Conservation (phyloP, 306 rosid genomes). For the Rosa chinensis region DNA sequence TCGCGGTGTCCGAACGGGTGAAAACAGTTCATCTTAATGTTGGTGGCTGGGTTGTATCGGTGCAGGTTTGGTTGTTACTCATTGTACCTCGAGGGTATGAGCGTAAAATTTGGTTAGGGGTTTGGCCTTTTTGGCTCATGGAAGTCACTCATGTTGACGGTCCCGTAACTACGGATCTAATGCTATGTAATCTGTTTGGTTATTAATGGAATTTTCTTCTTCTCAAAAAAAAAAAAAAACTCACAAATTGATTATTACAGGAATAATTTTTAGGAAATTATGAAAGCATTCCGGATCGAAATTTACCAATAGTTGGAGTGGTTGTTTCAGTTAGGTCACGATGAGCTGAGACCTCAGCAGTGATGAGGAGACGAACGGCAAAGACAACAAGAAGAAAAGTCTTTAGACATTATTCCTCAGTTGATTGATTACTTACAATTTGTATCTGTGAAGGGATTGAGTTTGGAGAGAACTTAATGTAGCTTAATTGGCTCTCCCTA, state of each 20-base stretch:
- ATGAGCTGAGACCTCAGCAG: conserved; percentile 2
- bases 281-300: neutral
- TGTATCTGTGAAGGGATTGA: neutral
- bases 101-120: no score
- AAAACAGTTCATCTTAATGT: no score
- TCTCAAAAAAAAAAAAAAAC: no score
- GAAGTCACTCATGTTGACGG: no score
- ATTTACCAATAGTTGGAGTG: neutral
- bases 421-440: neutral
- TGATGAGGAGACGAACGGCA: conserved; percentile 2
- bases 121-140: no score
- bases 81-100: no score
- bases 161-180: no score
- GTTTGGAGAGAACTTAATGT: neutral
- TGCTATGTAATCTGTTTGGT: no score
- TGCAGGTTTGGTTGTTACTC: no score
- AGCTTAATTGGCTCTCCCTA: neutral
- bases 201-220: no score
- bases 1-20: no score
- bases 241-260: neutral
- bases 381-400: neutral
- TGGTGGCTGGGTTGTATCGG: no score
- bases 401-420: neutral
- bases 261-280: neutral
- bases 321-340: neutral